Percentiles rank a stretch among this genome's conserved stretches.
phyloP scores from a whole-genome alignment of 2,329 filamentous ascomycete species.

The Neoascochyta sp. region DNA sequence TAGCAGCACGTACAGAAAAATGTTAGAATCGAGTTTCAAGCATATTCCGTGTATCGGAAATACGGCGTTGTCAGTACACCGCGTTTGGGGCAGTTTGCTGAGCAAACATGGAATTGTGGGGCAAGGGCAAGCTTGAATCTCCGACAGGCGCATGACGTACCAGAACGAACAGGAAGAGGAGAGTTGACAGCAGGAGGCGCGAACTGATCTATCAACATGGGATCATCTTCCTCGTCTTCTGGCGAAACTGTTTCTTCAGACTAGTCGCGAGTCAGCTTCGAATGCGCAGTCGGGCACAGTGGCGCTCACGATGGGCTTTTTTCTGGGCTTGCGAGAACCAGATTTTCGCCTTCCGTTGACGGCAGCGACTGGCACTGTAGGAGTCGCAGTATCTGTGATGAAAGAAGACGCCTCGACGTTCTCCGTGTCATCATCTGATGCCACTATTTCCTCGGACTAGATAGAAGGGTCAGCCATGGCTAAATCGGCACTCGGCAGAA shows the following conservation, averaged over 20 bases:
- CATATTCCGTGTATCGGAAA: not conserved
- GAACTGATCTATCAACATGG: slow-evolving; percentile 17
- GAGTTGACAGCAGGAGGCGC: slow-evolving; percentile 13
- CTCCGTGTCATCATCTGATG: slow-evolving; percentile 26
- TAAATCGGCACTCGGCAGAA: not conserved
- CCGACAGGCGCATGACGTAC: slow-evolving; percentile 19
- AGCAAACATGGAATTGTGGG: slow-evolving; percentile 4
- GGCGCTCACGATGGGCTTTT: slow-evolving; percentile 28
- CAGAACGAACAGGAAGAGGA: slow-evolving; percentile 22
- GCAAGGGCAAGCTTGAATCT: slow-evolving; percentile 5
- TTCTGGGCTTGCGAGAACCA: slow-evolving; percentile 22
- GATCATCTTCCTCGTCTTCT: slow-evolving; percentile 28
- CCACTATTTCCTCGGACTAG: slow-evolving; percentile 33
- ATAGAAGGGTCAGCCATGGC: slow-evolving; percentile 10
- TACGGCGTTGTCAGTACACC: not conserved
- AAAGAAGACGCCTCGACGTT: slow-evolving; percentile 9
- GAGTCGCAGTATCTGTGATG: slow-evolving; percentile 8
- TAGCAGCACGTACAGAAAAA: not conserved
- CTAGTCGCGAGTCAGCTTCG: slow-evolving; percentile 10
- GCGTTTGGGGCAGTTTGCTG: not conserved
- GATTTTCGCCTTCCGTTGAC: slow-evolving; percentile 26
- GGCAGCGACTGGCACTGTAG: slow-evolving; percentile 9
- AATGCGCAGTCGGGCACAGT: not conserved
- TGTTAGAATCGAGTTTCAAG: not conserved
- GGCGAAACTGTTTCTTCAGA: slow-evolving; percentile 29